A percentile compares a stretch with the other conserved stretches of the same genome.
Conservation (phyloP, 805 yeast species). For the Zygosaccharomyces rouxii region DNA sequence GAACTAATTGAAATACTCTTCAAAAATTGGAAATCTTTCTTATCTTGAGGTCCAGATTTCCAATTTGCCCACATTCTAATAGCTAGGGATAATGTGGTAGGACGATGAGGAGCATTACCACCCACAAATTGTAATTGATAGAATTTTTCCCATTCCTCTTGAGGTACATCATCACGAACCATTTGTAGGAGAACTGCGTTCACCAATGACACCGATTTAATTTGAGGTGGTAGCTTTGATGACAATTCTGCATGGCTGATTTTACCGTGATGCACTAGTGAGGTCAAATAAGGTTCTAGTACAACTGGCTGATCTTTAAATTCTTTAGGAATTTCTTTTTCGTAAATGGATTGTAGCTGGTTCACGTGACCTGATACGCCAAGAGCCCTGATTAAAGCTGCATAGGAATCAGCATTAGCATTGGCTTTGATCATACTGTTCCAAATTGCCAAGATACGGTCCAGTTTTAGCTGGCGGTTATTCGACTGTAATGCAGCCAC, state of each 20-base stretch:
- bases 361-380: slow-evolving; percentile 17
- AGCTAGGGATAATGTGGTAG: slow-evolving; percentile 22
- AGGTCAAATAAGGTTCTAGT: slow-evolving; percentile 21
- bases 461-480: slow-evolving; percentile 14
- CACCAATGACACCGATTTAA: slow-evolving; percentile 22
- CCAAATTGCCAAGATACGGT: slow-evolving; percentile 33
- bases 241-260: slow-evolving; percentile 12
- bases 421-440: slow-evolving; percentile 24
- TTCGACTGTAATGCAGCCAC: slow-evolving; percentile 23
- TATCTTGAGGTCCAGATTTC: slow-evolving; percentile 11
- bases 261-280: slow-evolving; percentile 13
- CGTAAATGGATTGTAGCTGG: slow-evolving; percentile 24
- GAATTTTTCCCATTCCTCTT: slow-evolving; percentile 16
- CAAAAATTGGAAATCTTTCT: slow-evolving; percentile 19
- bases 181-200: slow-evolving; percentile 22
- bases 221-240: slow-evolving; percentile 15
- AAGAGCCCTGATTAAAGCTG: slow-evolving; percentile 23
- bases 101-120: slow-evolving; percentile 7
- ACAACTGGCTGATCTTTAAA: slow-evolving; percentile 18
- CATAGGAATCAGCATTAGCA: slow-evolving; percentile 19
- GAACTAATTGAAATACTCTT: slow-evolving; percentile 19
- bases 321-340: slow-evolving; percentile 22
- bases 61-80: slow-evolving; percentile 25
- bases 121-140: slow-evolving; percentile 15
- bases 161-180: slow-evolving; percentile 12